Conservation (phyloP, 495 filamentous ascomycete genomes). For the Daldinia bambusicola region DNA sequence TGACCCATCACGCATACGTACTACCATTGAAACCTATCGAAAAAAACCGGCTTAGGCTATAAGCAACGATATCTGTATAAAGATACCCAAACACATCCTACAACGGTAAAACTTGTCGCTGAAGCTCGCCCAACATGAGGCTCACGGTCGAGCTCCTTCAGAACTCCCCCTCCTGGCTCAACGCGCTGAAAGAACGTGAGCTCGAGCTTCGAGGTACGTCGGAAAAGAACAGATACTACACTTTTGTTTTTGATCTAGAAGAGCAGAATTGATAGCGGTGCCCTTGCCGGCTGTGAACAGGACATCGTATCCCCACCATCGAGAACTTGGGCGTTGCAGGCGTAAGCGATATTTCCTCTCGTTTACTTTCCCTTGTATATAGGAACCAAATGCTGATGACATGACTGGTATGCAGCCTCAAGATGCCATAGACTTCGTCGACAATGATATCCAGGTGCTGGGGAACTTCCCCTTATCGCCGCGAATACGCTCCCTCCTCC, state of each 20-base stretch:
- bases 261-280: slow-evolving; percentile 87
- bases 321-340: slow-evolving; percentile 98
- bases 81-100: slow-evolving; percentile 5
- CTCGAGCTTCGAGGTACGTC: slow-evolving; percentile 99
- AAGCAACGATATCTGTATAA: neutral
- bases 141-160: slow-evolving; percentile 93
- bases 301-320: slow-evolving; percentile 96
- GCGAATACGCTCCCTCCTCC: slow-evolving; percentile 83
- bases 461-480: slow-evolving; percentile 95
- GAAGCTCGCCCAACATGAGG: slow-evolving; percentile 70
- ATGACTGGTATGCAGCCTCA: slow-evolving; percentile 62
- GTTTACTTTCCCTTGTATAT: slow-evolving; percentile 6
- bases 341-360: slow-evolving; percentile 66
- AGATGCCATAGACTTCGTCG: slow-evolving; percentile 96
- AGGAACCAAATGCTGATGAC: neutral
- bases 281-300: slow-evolving; percentile 69
- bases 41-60: too few species aligned
- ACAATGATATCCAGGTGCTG: slow-evolving; percentile 92
- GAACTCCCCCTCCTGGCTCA: slow-evolving; percentile 93
- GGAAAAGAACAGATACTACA: slow-evolving; percentile 99
- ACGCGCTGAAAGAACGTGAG: slow-evolving; percentile 97
- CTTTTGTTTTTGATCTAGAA: slow-evolving; percentile 63
- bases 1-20: neutral
- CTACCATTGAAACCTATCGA: too few species aligned
- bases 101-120: slow-evolving; percentile 35